A percentile compares a stretch with the other conserved stretches of the same genome.
Conservation (phyloP, 495 filamentous ascomycete species). For the Penicillium manginii region DNA sequence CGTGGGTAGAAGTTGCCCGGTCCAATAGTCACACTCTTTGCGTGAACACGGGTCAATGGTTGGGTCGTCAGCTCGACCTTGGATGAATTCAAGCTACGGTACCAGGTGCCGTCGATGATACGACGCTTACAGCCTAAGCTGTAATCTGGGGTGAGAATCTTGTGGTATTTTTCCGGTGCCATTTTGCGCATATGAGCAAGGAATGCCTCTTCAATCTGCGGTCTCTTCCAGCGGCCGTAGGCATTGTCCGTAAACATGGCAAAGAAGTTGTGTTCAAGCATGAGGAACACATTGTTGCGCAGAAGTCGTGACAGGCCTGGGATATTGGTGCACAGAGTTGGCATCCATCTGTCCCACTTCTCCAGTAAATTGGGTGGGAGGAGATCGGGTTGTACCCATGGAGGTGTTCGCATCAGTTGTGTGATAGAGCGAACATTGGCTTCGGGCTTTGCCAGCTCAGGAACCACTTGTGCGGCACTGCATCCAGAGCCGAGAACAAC, state of each 20-base stretch:
- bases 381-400: slow-evolving; percentile 55
- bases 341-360: slow-evolving; percentile 46
- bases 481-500: slow-evolving; percentile 67
- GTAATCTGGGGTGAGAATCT: slow-evolving; percentile 66
- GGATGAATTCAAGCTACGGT: slow-evolving; percentile 53
- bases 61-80: slow-evolving; percentile 61
- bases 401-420: slow-evolving; percentile 65
- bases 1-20: slow-evolving; percentile 53
- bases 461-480: slow-evolving; percentile 52
- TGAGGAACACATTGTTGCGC: slow-evolving; percentile 38
- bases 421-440: slow-evolving; percentile 59
- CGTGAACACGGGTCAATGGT: slow-evolving; percentile 52
- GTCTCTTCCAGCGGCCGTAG: slow-evolving; percentile 32
- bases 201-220: slow-evolving; percentile 38
- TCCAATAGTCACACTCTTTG: slow-evolving; percentile 57
- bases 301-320: slow-evolving; percentile 46
- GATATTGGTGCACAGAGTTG: slow-evolving; percentile 42
- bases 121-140: slow-evolving; percentile 65
- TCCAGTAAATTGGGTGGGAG: slow-evolving; percentile 17
- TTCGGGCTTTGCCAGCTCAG: slow-evolving; percentile 39
- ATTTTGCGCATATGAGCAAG: slow-evolving; percentile 51
- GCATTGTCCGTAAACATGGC: slow-evolving; percentile 35
- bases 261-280: slow-evolving; percentile 41
- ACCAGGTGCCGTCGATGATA: slow-evolving; percentile 61
- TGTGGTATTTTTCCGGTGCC: slow-evolving; percentile 63